Percentiles rank a stretch among this genome's conserved stretches.
These are phyloP conservation scores for Suillus plorans DNA, from an alignment of 768 basidiomycete genomes.

Conservation along the genomic window DNA sequence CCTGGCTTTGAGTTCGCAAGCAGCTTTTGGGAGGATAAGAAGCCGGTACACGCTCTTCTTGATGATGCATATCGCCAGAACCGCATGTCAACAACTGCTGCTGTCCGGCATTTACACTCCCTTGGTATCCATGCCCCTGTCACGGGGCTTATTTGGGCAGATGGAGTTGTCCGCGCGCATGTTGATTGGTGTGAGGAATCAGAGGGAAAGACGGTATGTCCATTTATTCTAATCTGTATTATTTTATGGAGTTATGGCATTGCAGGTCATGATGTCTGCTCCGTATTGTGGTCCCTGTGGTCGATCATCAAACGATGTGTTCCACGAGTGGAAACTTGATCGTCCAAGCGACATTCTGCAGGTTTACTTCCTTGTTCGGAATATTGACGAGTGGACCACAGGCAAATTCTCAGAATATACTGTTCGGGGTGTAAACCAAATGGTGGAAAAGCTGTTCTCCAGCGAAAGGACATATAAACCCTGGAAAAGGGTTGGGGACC, in stretches of 20 bases:
- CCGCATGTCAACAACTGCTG: conserved; percentile 52
- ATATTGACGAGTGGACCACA: conserved; percentile 54
- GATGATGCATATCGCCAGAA: conserved; percentile 60
- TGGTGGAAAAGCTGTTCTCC: conserved; percentile 35
- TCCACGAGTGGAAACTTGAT: conserved; percentile 52
- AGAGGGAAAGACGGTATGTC: conserved; percentile 36
- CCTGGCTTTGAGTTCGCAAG: conserved; percentile 54
- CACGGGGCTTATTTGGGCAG: conserved; percentile 55
- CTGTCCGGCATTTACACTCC: conserved; percentile 50
- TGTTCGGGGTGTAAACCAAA: conserved; percentile 36
- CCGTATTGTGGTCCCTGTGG: conserved; percentile 36
- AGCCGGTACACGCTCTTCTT: conserved; percentile 45
- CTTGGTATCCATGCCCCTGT: conserved; percentile 45
- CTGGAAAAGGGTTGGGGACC: conserved; percentile 48
- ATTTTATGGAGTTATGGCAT: not conserved
- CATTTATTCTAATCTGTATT: not conserved
- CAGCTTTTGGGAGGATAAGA: conserved; percentile 62
- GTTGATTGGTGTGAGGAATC: conserved; percentile 50
- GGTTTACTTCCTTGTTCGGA: conserved; percentile 51
- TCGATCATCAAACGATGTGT: conserved; percentile 25
- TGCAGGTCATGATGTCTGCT: conserved; percentile 49
- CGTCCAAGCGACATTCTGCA: conserved; percentile 44
- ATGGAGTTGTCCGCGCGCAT: conserved; percentile 51
- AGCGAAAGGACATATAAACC: conserved; percentile 37
- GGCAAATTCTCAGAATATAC: conserved; percentile 41